Base-by-base conservation (phyloP, 257 asterid species). In the Gentiana straminea region DNA sequence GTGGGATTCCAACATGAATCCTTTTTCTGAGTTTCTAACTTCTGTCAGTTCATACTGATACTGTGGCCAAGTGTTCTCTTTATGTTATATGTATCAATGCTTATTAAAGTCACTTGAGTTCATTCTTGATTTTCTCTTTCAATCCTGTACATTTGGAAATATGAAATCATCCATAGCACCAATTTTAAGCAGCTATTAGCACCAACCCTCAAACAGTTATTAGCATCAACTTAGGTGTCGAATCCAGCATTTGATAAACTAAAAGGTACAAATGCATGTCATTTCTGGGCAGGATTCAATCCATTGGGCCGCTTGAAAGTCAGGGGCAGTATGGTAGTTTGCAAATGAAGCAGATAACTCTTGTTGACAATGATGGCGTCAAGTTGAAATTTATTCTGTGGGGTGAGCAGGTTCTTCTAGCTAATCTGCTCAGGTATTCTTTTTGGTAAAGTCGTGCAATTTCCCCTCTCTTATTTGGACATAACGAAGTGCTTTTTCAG, bases 391-490 rank as follows among this genome's bases (percentile, higher is more conserved):
- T 92, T 67, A 66, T 75, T 46, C 76, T 92, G 44, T 92, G 98
- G 98, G 98, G 94, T 67, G 98, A 85, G 64, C 97, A 92, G 73
- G 72, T 66, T 62, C 69, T 77, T 64, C 70, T 87, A 67, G 84
- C 95, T 68, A 79, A 88, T 65, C 77, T 92, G 55, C 74, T 87
- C 72, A 92, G 95, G 98, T 92, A 73, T 55, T 52, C 55, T 52
- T 48, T 61, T 51, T 34, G 35, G 46, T 50, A 24, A 52, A 61
- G 24, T 46, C 49, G 61, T 35, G 61, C 68, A 46, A 38, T 1
- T 62, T 24, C 36, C 47, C 38, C 9, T 57, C 45, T 54, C 45
- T 52, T 54, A 13, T 12, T n/a, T 66, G 44, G 33, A 47, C 60
- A 49, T 58, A 58, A 68, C 68, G 67, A 64, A 10, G 55, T 64